These are phyloP conservation scores for Albugo candida DNA, from an alignment of 352 stramenopile genomes.

Conservation along the genomic window DNA sequence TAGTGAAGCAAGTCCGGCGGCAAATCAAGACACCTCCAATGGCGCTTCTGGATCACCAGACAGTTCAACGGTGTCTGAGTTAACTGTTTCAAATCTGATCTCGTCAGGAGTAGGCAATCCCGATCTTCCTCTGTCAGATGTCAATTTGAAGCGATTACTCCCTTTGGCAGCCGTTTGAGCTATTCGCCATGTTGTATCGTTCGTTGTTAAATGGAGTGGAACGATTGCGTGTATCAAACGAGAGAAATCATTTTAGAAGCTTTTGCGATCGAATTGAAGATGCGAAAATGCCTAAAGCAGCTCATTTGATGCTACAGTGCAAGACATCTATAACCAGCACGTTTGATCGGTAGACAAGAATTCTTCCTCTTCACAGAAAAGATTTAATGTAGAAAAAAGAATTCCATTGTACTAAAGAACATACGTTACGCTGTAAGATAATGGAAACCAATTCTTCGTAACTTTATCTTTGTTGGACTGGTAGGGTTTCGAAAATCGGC, in stretches of 20 bases:
- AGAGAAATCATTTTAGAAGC: constrained; percentile 97
- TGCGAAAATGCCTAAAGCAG: constrained; percentile 93
- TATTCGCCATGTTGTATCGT: constrained; percentile 97
- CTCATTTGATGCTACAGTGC: constrained; percentile 97
- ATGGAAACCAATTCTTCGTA: too few relatives aligned
- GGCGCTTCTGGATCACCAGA: neutral
- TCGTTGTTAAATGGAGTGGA: constrained; percentile 95
- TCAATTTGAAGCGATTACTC: constrained; percentile 90
- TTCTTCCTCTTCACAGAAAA: too few relatives aligned
- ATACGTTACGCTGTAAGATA: too few relatives aligned
- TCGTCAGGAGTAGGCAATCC: constrained; percentile 97
- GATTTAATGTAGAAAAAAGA: too few relatives aligned
- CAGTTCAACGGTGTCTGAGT: constrained; percentile 26
- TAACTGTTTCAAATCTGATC: constrained; percentile 94
- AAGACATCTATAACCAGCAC: constrained; percentile 96
- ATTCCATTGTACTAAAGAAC: too few relatives aligned
- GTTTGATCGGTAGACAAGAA: too few relatives aligned
- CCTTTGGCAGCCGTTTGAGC: constrained; percentile 92
- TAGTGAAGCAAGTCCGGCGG: constrained; percentile 13
- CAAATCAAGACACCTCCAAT: constrained; percentile 9
- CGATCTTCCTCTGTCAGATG: constrained; percentile 83
- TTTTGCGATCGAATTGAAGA: constrained; percentile 94
- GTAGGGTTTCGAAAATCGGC: too few relatives aligned
- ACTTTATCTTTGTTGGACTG: too few relatives aligned
- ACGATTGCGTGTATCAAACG: constrained; percentile 98